Conservation (phyloP, 768 basidiomycete species). For the Boletus subcaerulescens region DNA sequence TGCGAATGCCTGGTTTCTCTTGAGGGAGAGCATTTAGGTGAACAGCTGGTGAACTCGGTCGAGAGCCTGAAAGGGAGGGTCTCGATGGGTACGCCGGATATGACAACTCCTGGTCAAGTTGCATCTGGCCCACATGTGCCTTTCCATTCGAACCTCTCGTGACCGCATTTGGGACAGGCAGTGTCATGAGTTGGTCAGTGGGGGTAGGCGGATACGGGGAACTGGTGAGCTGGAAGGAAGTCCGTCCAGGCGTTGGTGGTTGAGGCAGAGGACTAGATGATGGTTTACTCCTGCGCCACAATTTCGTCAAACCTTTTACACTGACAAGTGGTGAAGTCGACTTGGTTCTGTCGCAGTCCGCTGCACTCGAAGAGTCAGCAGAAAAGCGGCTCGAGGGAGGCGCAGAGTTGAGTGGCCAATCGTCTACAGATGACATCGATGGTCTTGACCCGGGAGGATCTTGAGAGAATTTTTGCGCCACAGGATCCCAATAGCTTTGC, state of each 20-base stretch:
- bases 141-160: constrained; percentile 21
- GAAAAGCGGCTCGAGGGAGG: constrained; percentile 68
- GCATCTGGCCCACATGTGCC: constrained; percentile 45
- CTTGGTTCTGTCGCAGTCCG: constrained; percentile 32
- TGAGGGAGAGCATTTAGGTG: constrained; percentile 24
- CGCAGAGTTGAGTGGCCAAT: constrained; percentile 17
- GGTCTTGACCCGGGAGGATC: constrained; percentile 22
- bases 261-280: constrained; percentile 36
- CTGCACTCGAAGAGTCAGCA: constrained; percentile 54
- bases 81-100: constrained; percentile 46
- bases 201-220: constrained; percentile 36
- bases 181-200: constrained; percentile 25
- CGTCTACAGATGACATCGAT: constrained; percentile 25
- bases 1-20: constrained; percentile 49
- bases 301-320: constrained; percentile 67
- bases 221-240: constrained; percentile 31
- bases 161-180: constrained; percentile 24
- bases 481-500: constrained; percentile 45
- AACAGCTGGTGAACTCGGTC: constrained; percentile 27
- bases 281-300: constrained; percentile 74
- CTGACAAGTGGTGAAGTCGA: constrained; percentile 54
- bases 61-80: constrained; percentile 34
- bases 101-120: constrained; percentile 59
- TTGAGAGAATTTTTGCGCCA: constrained; percentile 21
- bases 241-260: constrained; percentile 35